Percentiles rank a stretch among this genome's conserved stretches.
phyloP scores from a whole-genome alignment of 2,329 filamentous ascomycete species.

The Epichloe sp. region DNA sequence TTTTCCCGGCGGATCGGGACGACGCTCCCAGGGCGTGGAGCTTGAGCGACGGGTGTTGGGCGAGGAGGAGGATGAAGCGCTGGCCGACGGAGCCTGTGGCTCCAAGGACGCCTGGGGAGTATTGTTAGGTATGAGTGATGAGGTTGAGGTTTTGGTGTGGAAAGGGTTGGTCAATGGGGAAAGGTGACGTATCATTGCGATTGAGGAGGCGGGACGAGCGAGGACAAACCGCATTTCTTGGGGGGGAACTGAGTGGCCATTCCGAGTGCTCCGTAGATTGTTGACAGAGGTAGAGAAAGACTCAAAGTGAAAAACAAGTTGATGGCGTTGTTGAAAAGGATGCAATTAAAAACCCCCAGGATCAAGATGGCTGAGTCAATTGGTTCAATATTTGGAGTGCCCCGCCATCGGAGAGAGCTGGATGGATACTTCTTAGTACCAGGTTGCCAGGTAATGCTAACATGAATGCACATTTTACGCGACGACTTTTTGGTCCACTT shows the following conservation, averaged over 20 bases:
- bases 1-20: constrained; percentile 78
- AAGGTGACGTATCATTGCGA: neutral
- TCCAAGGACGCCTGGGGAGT: constrained; percentile 56
- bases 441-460: no score
- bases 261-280: neutral
- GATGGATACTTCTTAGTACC: no score
- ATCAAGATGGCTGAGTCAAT: neutral
- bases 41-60: constrained; percentile 73
- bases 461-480: no score
- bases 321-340: neutral
- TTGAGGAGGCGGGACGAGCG: neutral
- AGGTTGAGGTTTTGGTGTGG: no score
- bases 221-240: constrained; percentile 44
- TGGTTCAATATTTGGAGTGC: constrained; percentile 8
- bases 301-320: neutral
- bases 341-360: no score
- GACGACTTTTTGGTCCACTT: neutral
- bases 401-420: constrained; percentile 19
- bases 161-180: constrained; percentile 2
- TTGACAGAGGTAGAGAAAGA: neutral
- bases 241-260: constrained; percentile 34
- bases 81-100: constrained; percentile 91
- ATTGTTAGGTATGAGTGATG: neutral
- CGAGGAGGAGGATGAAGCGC: constrained; percentile 85
- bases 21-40: constrained; percentile 86